Evolutionary conservation across 2,329 filamentous ascomycete genomes (phyloP), one percentile per base, ranked within the genome.

Genomic region (Lachnellula hyalina): DNA sequence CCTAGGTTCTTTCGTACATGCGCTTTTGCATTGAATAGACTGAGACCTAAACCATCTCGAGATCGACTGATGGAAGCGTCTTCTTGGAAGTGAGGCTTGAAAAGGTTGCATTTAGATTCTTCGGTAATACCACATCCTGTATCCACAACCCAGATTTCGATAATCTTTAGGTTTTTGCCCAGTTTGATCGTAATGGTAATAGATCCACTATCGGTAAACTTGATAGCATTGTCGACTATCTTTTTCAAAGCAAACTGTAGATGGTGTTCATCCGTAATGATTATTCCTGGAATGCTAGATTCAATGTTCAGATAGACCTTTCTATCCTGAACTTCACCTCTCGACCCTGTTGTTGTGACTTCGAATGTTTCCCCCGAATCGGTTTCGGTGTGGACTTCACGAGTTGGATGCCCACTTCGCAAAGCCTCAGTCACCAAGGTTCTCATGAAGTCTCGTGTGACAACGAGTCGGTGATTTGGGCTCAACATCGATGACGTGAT

Each of bases 21-120:
- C 3, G 85, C 85, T 69, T 88, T 89, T 0, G 85, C 86, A n/a
- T 89, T 86, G 65, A 89, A 76, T 11, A 89, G 72, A 28, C 86
- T 85, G 6, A 89, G 73, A 0, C 86, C 86, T 3, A 89, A 73
- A 0, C 86, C 86, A 67, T 89, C 86, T 65, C 80, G 85, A 57
- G 80, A 79, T 44, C 86, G 76, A 6, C 84, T 87, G 14, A 84
- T 80, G 1, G 85, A 87, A 49, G 82, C 78, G 66, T 89, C 85
- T 68, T 87, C 82, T 57, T 85, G 78, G 23, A 85, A 82, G 67
- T 88, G 89, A 1, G 86, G 81, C 60, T 85, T 85, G 73, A 89
- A 89, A 0, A 89, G 73, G 52, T 81, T 80, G 0, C 83, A 82
- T 49, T 86, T 70, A 63, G 88, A 89, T 12, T 80, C 81, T 48